These are phyloP conservation scores for Oryza punctata DNA, from an alignment of 176 grass and related monocot species.

Conservation along the genomic window DNA sequence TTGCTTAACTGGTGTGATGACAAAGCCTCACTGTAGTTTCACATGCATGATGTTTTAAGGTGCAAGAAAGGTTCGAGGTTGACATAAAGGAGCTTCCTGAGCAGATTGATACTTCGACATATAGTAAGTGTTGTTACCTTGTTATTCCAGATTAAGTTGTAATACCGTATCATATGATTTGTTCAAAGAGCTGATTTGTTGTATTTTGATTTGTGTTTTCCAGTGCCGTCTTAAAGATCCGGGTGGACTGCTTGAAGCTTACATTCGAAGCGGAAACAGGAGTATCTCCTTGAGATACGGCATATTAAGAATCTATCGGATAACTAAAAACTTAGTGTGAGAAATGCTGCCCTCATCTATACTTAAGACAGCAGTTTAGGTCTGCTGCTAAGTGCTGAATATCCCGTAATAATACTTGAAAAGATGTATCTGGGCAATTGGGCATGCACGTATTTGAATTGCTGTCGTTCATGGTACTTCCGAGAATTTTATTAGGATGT, in stretches of 20 bases:
- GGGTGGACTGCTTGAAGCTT: neutral
- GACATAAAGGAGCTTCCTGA: conserved; percentile 97
- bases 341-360: neutral
- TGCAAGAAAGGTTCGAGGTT: conserved; percentile 98
- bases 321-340: neutral
- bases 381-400: neutral
- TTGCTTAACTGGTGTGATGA: neutral
- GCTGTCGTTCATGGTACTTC: neutral
- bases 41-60: conserved; percentile 42
- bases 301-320: neutral
- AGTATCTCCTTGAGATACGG: neutral
- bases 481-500: neutral
- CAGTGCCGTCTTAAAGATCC: conserved; percentile 44
- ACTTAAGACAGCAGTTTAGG: neutral
- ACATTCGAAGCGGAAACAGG: neutral
- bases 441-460: neutral
- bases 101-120: conserved; percentile 94
- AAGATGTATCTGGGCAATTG: neutral
- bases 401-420: neutral
- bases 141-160: neutral
- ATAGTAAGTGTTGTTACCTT: conserved; percentile 65
- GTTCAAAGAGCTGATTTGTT: conserved; percentile 9
- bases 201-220: conserved; percentile 12
- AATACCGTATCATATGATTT: neutral
- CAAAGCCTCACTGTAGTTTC: conserved; percentile 17